These are phyloP conservation scores for Curvularia spicifera DNA, from an alignment of 2,329 filamentous ascomycete species.

Conservation along the genomic window DNA sequence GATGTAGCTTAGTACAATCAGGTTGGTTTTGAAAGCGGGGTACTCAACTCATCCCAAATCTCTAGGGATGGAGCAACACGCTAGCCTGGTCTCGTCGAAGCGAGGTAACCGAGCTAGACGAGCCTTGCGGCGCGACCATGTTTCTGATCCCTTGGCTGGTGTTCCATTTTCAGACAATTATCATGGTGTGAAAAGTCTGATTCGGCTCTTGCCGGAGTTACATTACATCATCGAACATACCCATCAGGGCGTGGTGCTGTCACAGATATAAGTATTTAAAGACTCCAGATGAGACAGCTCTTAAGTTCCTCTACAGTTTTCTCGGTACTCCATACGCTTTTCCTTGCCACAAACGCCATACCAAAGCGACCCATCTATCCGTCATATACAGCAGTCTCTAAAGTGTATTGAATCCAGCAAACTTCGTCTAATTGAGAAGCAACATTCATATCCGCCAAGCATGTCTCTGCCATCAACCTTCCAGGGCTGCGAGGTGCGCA, in stretches of 20 bases:
- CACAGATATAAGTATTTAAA: background rate
- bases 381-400: background rate
- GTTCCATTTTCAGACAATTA: background rate
- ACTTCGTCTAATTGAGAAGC: background rate
- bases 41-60: background rate
- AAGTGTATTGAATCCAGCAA: background rate
- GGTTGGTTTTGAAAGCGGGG: too few relatives aligned
- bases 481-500: background rate
- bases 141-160: background rate
- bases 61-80: background rate
- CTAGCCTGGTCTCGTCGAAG: background rate
- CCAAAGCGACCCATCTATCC: background rate
- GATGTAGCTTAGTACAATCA: too few relatives aligned
- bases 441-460: background rate
- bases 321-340: background rate
- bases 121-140: background rate
- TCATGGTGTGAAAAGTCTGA: background rate
- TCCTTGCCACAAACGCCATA: background rate
- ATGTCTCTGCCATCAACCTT: background rate
- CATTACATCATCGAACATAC: background rate
- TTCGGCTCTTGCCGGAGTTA: background rate
- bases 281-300: background rate
- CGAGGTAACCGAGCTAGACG: background rate
- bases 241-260: background rate
- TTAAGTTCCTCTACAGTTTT: background rate